Evolutionary conservation across 768 basidiomycete species (phyloP).

Genomic region (Boletus subcaerulescens): DNA sequence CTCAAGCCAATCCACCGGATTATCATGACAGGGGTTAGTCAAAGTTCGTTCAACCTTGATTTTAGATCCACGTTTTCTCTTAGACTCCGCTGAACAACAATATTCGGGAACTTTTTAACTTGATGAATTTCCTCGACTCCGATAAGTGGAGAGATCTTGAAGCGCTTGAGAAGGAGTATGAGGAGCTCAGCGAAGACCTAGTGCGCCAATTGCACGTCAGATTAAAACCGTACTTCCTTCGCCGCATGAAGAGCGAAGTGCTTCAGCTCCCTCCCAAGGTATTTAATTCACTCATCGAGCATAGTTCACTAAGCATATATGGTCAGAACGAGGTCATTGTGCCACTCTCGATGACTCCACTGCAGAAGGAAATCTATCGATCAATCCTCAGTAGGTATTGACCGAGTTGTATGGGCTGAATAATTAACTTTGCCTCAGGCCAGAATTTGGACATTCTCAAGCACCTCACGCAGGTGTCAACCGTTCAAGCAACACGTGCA

Average conservation of each 20-base stretch:
- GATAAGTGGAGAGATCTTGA: conserved; percentile 73
- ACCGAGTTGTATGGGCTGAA: conserved; percentile 12
- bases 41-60: not conserved
- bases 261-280: conserved; percentile 92
- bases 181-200: conserved; percentile 74
- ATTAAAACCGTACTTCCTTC: conserved; percentile 87
- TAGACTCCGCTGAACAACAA: conserved; percentile 97
- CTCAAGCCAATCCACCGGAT: conserved; percentile 76
- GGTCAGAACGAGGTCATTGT: conserved; percentile 85
- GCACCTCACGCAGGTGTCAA: conserved; percentile 49
- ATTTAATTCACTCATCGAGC: not conserved
- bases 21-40: conserved; percentile 81
- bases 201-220: conserved; percentile 75
- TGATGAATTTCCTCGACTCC: conserved; percentile 94
- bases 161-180: conserved; percentile 68
- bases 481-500: conserved; percentile 30
- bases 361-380: conserved; percentile 87
- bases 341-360: conserved; percentile 80
- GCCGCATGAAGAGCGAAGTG: conserved; percentile 91
- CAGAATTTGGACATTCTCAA: conserved; percentile 68
- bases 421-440: conserved; percentile 39
- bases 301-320: conserved; percentile 1
- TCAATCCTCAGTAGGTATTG: conserved; percentile 65
- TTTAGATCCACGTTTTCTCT: not conserved
- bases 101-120: conserved; percentile 91